Evolutionary conservation across 1,284 basidiomycete genomes (phyloP).

Genomic region (Apiotrichum mycotoxinovorans): DNA sequence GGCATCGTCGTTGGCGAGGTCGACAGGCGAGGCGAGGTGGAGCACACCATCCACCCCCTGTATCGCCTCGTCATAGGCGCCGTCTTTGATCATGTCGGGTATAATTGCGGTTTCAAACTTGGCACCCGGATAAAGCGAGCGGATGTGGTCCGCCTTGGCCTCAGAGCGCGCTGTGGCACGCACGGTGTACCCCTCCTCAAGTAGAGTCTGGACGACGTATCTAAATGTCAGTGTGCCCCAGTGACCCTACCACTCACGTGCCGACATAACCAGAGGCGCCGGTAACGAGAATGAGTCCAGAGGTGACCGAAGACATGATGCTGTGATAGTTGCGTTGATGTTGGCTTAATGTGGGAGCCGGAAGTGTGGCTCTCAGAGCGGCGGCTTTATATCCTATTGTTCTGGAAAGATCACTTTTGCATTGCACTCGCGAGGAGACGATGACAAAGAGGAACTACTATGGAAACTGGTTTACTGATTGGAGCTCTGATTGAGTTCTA

Average conservation of each 20-base stretch:
- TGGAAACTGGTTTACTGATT: too few species aligned
- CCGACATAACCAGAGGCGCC: not conserved
- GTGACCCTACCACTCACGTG: not conserved
- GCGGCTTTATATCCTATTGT: too few species aligned
- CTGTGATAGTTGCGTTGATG: not conserved
- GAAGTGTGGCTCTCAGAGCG: too few species aligned
- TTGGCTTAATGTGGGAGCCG: not conserved
- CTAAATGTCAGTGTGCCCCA: not conserved
- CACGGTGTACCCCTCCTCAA: not conserved
- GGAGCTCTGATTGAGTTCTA: too few species aligned
- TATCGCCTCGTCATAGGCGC: slow-evolving; percentile 65
- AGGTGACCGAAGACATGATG: not conserved
- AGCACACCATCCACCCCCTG: slow-evolving; percentile 61
- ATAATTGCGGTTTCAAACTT: not conserved
- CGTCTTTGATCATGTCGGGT: slow-evolving; percentile 22
- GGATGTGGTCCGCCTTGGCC: not conserved
- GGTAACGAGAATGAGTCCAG: not conserved
- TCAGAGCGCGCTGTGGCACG: not conserved
- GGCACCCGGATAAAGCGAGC: not conserved
- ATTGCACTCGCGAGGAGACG: too few species aligned
- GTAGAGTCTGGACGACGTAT: not conserved
- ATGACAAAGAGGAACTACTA: too few species aligned
- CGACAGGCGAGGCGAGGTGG: slow-evolving; percentile 22
- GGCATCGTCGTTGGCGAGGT: too few species aligned
- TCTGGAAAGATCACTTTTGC: too few species aligned